Evolutionary conservation across 495 filamentous ascomycete genomes (phyloP), one percentile per base, ranked within the genome.

Genomic region (Pyronema domesticum): DNA sequence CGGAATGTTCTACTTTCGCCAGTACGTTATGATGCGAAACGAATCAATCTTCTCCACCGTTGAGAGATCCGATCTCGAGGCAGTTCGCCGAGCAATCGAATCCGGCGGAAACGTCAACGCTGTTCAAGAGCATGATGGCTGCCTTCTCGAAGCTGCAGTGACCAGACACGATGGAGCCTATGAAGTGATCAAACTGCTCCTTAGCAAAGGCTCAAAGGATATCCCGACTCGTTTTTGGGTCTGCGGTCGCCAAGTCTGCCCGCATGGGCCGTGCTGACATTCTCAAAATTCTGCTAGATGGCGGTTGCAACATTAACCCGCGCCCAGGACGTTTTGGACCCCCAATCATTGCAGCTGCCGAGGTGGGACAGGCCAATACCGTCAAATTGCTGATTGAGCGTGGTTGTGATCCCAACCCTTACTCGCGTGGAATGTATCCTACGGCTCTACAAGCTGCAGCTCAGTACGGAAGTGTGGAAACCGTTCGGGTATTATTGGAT

Each of bases 371-470:
- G 8, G 43, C 43, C 7, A 7, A 8, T n/a, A 17, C 43, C 11
- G 43, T 46, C 43, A 46, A 46, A 17, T 10, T 46, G 11, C 43
- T 46, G 11, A 10, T 46, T 10, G 43, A 46, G 10, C 18, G 18
- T 17, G 43, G 43, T 10, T 7, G 11, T 17, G 43, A 46, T 46
- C 43, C 43, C 10, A 46, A 46, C 43, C 10, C 11, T n/a, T 46
- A n/a, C 43, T 46, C 43, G 18, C 7, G 7, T 17, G 15, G 43
- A 10, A 46, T 46, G 43, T 46, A 46, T 46, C 10, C 43, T 10
- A 46, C 43, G 43, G 15, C 47, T 7, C 47, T 50, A 11, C 47
- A 50, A 15, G 47, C 47, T 30, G 47, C 47, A 11, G 47, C 47
- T 7, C 8, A 33, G 9, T 30, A 50, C 13, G 47, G 47, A 30